Evolutionary conservation across 129 eudicot genomes (phyloP).

Genomic region (sunflower (Helianthus annuus)): HanXRQr2.0-SUNRISE NC_035448.2:130115393-130115892

Average conservation of each 20-base stretch:
- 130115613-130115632: conserved; percentile 12
- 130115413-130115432: not conserved
- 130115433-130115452: conserved; percentile 7
- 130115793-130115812: conserved; percentile 87
- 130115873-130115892: conserved; percentile 95
- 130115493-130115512: conserved; percentile 97
- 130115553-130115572: conserved; percentile 91
- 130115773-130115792: conserved; percentile 43
- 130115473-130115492: conserved; percentile 27
- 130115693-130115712: conserved; percentile 17
- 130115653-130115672: conserved; percentile 88
- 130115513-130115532: conserved; percentile 92
- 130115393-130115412: not conserved
- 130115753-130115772: conserved; percentile 15
- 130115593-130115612: conserved; percentile 21
- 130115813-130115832: conserved; percentile 76
- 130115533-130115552: conserved; percentile 97
- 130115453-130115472: conserved; percentile 10
- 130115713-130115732: conserved; percentile 18
- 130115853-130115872: conserved; percentile 97
- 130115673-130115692: conserved; percentile 78
- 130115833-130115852: conserved; percentile 70
- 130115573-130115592: conserved; percentile 12
- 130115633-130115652: conserved; percentile 29
- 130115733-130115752: conserved; percentile 12